Evolutionary conservation across 73 alveolate species (phyloP), one percentile per base, ranked within the genome.

Genomic region (Paramecium sexaurelia): DNA sequence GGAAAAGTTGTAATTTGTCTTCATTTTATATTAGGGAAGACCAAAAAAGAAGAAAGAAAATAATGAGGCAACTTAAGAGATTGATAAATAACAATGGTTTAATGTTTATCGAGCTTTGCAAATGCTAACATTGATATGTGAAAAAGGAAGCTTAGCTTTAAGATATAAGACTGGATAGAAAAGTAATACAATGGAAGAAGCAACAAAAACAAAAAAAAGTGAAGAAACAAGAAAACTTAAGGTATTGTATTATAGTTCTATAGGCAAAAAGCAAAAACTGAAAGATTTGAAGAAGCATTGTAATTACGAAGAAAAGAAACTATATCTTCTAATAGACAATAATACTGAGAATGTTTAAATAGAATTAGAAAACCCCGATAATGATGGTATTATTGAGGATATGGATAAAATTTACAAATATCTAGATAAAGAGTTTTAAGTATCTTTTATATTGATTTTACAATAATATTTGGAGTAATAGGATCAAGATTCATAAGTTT

Each of bases 131-230:
- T 27, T 78, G 1, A 78, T 78, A 22, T 78, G 90, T 9, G 90
- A 78, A 24, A 78, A 78, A 11, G 90, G 90, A 78, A 41, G 75
- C 45, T 45, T 78, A 13, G 90, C 90, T 17, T 43, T 78, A 22
- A 17, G 90, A 27, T 78, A 78, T 45, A 78, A 45, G 90, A 78
- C 90, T n/a, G 90, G 90, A 10, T 40, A 78, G 13, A 22, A 33
- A 45, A 39, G 75, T 29, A 71, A 29, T 33, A 35, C 55, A 11
- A 71, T 71, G 43, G 86, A 71, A 17, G 90, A 78, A 17, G 15
- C 45, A 22, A 45, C 90, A 19, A 78, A 78, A 24, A 20, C 27
- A 10, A 78, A 78, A 27, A 39, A 39, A 15, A 24, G 71, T 43
- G 90, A 71, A 17, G 86, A 78, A 10, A 78, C 90, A 13, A 37